phyloP scores from a whole-genome alignment of 1,284 basidiomycete genomes.

The Cystobasidium sp. region DNA sequence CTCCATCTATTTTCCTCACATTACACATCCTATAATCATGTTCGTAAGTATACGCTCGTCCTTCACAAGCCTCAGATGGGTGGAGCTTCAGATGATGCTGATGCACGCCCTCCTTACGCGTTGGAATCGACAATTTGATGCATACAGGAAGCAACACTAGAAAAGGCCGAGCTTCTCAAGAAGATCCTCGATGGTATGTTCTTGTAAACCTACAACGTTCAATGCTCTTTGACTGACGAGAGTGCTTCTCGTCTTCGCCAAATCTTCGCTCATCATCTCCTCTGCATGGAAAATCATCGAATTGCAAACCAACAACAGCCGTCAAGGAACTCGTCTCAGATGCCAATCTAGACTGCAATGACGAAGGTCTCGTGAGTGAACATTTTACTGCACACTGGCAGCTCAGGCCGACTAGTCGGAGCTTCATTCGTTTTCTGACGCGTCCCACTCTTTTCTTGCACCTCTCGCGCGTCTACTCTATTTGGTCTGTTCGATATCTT shows the following conservation, averaged over 20 bases:
- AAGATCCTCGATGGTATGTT: constrained; percentile 53
- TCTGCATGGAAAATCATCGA: background rate
- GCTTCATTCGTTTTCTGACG: constrained; percentile 3
- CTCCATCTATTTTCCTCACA: background rate
- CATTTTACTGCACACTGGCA: background rate
- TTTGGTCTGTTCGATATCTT: constrained; percentile 25
- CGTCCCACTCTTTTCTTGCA: constrained; percentile 8
- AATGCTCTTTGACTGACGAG: background rate
- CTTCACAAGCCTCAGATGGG: background rate
- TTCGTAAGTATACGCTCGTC: constrained; percentile 25
- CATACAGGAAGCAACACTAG: constrained; percentile 53
- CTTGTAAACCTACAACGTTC: background rate
- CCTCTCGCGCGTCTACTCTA: constrained; percentile 48
- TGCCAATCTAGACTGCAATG: constrained; percentile 97
- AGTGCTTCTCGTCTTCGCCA: background rate
- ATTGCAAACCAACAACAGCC: constrained; percentile 60
- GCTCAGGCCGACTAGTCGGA: background rate
- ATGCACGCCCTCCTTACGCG: constrained; percentile 14
- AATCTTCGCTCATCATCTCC: background rate
- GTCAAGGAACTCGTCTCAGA: constrained; percentile 98
- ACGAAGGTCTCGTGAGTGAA: constrained; percentile 83
- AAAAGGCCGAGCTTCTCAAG: constrained; percentile 53
- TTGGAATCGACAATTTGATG: background rate
- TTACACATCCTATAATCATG: constrained; percentile 11
- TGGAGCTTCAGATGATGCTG: background rate